Evolutionary conservation across 1,284 basidiomycete species (phyloP).

Genomic region (Melanopsichium pennsylvanicum): DNA sequence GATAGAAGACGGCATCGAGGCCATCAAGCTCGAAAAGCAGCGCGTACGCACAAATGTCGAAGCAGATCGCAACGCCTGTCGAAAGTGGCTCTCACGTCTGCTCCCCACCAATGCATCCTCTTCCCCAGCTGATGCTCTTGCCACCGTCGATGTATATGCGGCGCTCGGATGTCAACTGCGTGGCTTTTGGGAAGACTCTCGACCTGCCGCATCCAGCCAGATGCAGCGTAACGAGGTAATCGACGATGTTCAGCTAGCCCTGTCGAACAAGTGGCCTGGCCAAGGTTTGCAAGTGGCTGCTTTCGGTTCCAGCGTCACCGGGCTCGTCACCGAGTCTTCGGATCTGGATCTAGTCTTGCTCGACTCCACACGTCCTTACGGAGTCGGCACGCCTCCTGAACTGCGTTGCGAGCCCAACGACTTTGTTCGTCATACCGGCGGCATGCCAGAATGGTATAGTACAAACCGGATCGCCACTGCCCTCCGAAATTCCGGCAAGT

Average conservation of each 20-base stretch:
- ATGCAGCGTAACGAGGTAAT: slow-evolving; percentile 25
- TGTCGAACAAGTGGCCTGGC: slow-evolving; percentile 38
- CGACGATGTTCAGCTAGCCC: slow-evolving; percentile 37
- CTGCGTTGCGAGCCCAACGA: slow-evolving; percentile 2
- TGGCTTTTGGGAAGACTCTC: slow-evolving; percentile 35
- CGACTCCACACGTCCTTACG: slow-evolving; percentile 46
- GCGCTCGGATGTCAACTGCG: slow-evolving; percentile 38
- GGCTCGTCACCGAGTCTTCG: slow-evolving; percentile 38
- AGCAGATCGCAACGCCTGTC: slow-evolving; percentile 16
- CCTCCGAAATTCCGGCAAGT: slow-evolving; percentile 16
- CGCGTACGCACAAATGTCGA: slow-evolving; percentile 10
- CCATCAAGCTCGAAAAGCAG: slow-evolving; percentile 17
- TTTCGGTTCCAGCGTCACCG: slow-evolving; percentile 58
- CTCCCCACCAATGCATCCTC: not conserved
- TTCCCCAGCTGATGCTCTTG: not conserved
- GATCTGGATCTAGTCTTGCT: slow-evolving; percentile 57
- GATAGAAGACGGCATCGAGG: slow-evolving; percentile 22
- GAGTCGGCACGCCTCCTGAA: slow-evolving; percentile 39
- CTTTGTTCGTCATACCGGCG: slow-evolving; percentile 6
- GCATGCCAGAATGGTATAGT: slow-evolving; percentile 49
- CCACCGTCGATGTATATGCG: slow-evolving; percentile 9
- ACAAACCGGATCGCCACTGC: slow-evolving; percentile 26
- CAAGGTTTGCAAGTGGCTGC: slow-evolving; percentile 41
- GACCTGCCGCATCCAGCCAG: slow-evolving; percentile 12
- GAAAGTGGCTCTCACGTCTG: slow-evolving; percentile 18